phyloP scores from a whole-genome alignment of 2,329 filamentous ascomycete species.

The Exophiala dermatitidis region DNA sequence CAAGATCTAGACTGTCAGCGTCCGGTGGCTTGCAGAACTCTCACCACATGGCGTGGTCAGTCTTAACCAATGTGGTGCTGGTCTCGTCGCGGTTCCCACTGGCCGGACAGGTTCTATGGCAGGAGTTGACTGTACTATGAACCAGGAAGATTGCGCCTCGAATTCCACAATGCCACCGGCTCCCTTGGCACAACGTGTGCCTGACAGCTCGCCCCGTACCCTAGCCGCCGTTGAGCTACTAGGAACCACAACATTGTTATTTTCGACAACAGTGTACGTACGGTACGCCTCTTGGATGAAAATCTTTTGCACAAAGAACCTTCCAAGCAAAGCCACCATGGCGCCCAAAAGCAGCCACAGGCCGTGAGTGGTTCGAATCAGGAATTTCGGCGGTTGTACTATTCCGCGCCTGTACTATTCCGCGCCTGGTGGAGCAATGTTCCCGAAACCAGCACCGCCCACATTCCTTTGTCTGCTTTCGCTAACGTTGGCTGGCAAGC shows the following conservation, averaged over 20 bases:
- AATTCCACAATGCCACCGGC: background rate
- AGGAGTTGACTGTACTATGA: background rate
- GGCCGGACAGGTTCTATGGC: background rate
- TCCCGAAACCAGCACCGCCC: constrained; percentile 5
- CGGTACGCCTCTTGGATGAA: background rate
- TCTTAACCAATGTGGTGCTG: background rate
- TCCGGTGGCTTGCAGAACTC: background rate
- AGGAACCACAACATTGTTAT: too few relatives aligned
- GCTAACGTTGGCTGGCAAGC: constrained; percentile 21
- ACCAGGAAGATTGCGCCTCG: background rate
- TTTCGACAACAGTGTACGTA: too few relatives aligned
- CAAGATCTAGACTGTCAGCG: background rate
- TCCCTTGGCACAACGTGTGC: background rate
- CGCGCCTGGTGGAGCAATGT: constrained; percentile 12
- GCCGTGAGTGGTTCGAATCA: background rate
- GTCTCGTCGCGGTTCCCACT: background rate
- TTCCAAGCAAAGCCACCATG: constrained; percentile 2
- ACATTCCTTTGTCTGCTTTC: constrained; percentile 13
- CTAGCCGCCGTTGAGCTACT: too few relatives aligned
- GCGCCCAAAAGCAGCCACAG: background rate
- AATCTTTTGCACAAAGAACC: background rate
- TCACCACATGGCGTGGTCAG: background rate
- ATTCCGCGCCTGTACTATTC: background rate
- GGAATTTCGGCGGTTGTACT: constrained; percentile 6
- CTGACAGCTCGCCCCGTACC: background rate